Evolutionary conservation across 306 rosid genomes (phyloP).

Genomic region (Cicer pinnatifidum): DNA sequence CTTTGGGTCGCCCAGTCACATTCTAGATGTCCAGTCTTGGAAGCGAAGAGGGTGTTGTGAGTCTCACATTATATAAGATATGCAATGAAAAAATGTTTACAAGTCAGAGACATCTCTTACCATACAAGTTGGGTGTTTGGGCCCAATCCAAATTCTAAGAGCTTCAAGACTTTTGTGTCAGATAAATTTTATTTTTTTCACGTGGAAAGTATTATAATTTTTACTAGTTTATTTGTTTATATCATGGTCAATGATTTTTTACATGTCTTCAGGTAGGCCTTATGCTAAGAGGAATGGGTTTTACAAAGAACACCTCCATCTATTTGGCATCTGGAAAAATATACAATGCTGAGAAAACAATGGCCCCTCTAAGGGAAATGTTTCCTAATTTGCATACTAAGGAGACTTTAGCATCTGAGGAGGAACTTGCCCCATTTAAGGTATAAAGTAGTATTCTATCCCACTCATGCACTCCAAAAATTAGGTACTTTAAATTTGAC

Average conservation of each 20-base stretch:
- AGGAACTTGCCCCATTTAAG: constrained; percentile 85
- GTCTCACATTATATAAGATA: too few species aligned
- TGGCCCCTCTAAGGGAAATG: constrained; percentile 89
- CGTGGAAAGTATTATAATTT: neutral
- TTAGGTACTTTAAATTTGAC: constrained; percentile 51
- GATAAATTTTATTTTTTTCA: neutral
- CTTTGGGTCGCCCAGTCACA: too few species aligned
- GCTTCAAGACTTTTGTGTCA: constrained; percentile 21
- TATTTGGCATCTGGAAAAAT: constrained; percentile 94
- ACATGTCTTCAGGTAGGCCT: constrained; percentile 76
- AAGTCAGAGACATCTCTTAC: neutral
- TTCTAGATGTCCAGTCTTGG: too few species aligned
- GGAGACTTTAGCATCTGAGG: constrained; percentile 79
- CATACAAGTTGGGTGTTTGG: neutral
- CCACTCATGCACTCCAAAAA: constrained; percentile 21
- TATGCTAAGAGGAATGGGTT: constrained; percentile 98
- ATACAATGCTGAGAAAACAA: constrained; percentile 75
- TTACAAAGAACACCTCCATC: constrained; percentile 77
- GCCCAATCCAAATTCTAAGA: constrained; percentile 5
- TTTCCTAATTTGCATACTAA: constrained; percentile 89
- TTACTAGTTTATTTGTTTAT: neutral
- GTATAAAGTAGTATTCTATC: constrained; percentile 46
- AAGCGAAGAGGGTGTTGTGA: too few species aligned
- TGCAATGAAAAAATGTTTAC: neutral
- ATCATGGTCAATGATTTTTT: constrained; percentile 38